Base-by-base conservation (phyloP, 345 rosid genomes). In the Barbarea vulgaris region DNA sequence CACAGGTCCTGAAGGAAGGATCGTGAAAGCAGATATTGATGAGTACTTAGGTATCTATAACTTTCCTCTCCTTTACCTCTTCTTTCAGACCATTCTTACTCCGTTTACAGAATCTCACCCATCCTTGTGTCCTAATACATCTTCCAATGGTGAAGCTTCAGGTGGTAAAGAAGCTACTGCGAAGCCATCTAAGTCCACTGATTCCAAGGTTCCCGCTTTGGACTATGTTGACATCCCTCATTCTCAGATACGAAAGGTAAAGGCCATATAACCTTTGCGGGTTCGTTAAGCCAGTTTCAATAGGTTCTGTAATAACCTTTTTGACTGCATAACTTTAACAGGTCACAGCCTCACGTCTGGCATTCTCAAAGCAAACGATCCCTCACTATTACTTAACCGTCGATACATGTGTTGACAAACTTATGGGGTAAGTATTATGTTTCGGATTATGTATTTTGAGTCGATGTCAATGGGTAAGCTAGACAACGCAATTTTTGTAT, bases 331-430 rank as follows among this genome's bases (percentile, higher is more conserved):
- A 50, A 48, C 67, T 62, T 74, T 70, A 76, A 83, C 85, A 95
- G 99, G 75, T 95, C 73, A 95, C 98, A 15, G 97, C 99, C 74
- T 89, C 96, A 58, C 91, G 98, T 71, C 84, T 95, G 77, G 79
- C 92, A 76, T 76, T 88, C 76, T 95, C 99, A 5, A 95, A 95
- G 90, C 99, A 95, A 76, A 92, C 96, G 5, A 93, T 95, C 78
- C 98, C 99, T 56, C 99, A 92, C 84, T 95, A 92, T 83, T 95
- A 95, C 80, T 64, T 95, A 78, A 87, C 97, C 3, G 97, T 92
- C 4, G 99, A 95, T 88, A 69, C 93, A 71, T 85, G 94, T 77
- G 98, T 95, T 72, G 99, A 92, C 87, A 90, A 85, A 84, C 91
- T 95, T 46, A 86, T 88, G 90, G 84, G 81, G 98, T 95, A 76